Percentiles rank a stretch among this genome's conserved stretches.
Conservation (phyloP, 257 asterid species). For the Nicotiana otophora region DNA sequence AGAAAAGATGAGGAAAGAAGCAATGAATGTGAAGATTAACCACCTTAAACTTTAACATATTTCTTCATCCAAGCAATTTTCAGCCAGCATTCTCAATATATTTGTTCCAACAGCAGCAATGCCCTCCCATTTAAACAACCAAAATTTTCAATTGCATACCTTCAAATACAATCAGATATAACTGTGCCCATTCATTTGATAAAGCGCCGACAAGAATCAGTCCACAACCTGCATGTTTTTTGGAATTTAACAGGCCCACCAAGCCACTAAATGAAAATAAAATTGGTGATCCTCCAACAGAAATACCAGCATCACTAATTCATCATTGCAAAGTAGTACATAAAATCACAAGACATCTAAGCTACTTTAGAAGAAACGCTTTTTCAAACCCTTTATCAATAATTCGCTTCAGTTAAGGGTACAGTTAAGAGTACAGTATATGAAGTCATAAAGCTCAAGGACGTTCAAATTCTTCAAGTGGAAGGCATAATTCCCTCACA, state of each 20-base stretch:
- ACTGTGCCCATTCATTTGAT: slow-evolving; percentile 51
- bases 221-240: slow-evolving; percentile 56
- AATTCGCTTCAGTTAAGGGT: background rate
- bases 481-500: slow-evolving; percentile 5
- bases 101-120: slow-evolving; percentile 19
- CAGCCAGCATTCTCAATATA: slow-evolving; percentile 15
- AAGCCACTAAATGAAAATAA: slow-evolving; percentile 32
- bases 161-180: slow-evolving; percentile 36
- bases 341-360: background rate
- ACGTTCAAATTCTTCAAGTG: slow-evolving; percentile 3
- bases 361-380: background rate
- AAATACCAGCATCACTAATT: slow-evolving; percentile 2
- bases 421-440: background rate
- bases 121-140: slow-evolving; percentile 23
- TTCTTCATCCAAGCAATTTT: slow-evolving; percentile 12
- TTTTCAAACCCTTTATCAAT: background rate
- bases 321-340: slow-evolving; percentile 1
- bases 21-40: slow-evolving; percentile 24
- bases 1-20: background rate
- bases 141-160: slow-evolving; percentile 44
- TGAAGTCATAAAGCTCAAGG: background rate
- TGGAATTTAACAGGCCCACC: slow-evolving; percentile 50
- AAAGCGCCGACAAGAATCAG: slow-evolving; percentile 51
- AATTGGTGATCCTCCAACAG: slow-evolving; percentile 9
- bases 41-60: slow-evolving; percentile 17